Conservation (phyloP, 2,329 filamentous ascomycete genomes). For the Malbranchea zuffiana region DNA sequence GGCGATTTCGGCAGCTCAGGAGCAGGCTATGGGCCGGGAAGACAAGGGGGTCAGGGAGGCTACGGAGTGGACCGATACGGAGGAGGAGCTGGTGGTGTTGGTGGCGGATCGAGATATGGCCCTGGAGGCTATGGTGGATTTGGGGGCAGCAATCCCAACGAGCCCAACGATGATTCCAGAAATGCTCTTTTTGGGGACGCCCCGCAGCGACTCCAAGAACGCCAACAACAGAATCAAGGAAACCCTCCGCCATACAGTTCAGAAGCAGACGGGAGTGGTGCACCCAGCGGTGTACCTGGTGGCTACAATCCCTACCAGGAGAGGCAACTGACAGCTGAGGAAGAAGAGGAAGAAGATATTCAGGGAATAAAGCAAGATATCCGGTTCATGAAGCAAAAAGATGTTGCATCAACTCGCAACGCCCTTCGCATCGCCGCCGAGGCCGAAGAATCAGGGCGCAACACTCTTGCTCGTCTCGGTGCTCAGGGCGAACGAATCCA, state of each 20-base stretch:
- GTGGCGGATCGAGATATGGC: slow-evolving; percentile 37
- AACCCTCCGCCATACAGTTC: slow-evolving; percentile 11
- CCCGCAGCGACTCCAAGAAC: slow-evolving; percentile 39
- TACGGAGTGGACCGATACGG: slow-evolving; percentile 47
- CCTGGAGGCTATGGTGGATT: slow-evolving; percentile 47
- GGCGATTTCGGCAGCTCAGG: slow-evolving; percentile 13
- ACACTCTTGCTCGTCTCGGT: slow-evolving; percentile 61
- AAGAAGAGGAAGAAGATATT: slow-evolving; percentile 63
- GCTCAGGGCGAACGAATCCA: slow-evolving; percentile 70
- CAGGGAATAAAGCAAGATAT: slow-evolving; percentile 64
- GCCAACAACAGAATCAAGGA: slow-evolving; percentile 23
- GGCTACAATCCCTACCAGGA: slow-evolving; percentile 45
- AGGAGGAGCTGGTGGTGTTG: slow-evolving; percentile 31
- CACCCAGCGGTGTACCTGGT: slow-evolving; percentile 15
- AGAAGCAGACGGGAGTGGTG: slow-evolving; percentile 17
- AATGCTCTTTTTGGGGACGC: slow-evolving; percentile 51
- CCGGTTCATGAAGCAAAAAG: slow-evolving; percentile 63
- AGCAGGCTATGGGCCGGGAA: slow-evolving; percentile 33
- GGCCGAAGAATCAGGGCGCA: slow-evolving; percentile 58
- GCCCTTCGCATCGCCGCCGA: slow-evolving; percentile 57
- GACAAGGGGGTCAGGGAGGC: slow-evolving; percentile 36
- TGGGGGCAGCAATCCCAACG: slow-evolving; percentile 39
- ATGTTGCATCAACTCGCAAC: slow-evolving; percentile 61
- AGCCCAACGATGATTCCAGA: slow-evolving; percentile 43
- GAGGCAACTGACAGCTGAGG: slow-evolving; percentile 70